These are phyloP conservation scores for Rhizopus stolonifer DNA, from an alignment of 371 early-diverging fungal genomes.

Conservation along the genomic window DNA sequence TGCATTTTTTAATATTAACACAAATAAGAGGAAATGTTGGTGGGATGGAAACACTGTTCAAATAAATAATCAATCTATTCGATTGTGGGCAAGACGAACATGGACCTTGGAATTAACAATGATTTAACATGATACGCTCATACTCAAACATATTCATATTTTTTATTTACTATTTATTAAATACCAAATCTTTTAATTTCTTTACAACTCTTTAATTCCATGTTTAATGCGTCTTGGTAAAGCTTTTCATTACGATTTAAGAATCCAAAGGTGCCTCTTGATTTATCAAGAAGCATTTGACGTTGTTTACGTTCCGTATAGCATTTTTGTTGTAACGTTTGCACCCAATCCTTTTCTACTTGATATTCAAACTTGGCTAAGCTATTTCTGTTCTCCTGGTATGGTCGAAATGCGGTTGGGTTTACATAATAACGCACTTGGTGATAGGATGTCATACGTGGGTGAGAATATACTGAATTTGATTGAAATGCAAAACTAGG, in stretches of 20 bases:
- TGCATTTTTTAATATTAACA: background rate
- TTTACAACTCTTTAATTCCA: constrained; percentile 38
- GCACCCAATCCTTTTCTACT: constrained; percentile 40
- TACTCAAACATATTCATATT: background rate
- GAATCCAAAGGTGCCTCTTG: constrained; percentile 35
- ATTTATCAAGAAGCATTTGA: constrained; percentile 26
- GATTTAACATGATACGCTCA: constrained; percentile 33
- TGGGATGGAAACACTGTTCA: constrained; percentile 74
- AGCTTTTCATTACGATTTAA: constrained; percentile 39
- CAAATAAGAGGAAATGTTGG: constrained; percentile 84
- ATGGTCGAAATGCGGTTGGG: constrained; percentile 32
- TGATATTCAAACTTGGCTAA: constrained; percentile 42
- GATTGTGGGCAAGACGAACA: constrained; percentile 75
- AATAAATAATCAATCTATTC: constrained; percentile 52
- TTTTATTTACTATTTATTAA: constrained; percentile 6
- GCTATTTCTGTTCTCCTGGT: constrained; percentile 28
- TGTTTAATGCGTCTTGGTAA: constrained; percentile 38
- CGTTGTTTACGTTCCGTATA: constrained; percentile 35
- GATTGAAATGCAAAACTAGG: constrained; percentile 42
- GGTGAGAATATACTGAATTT: constrained; percentile 36
- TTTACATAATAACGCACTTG: constrained; percentile 48
- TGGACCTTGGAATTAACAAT: constrained; percentile 77
- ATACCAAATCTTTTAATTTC: constrained; percentile 33
- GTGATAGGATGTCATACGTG: constrained; percentile 33
- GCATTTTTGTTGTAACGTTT: constrained; percentile 37